Base-by-base conservation (phyloP, 2,329 filamentous ascomycete species). In the Cladosporium halotolerans region DNA sequence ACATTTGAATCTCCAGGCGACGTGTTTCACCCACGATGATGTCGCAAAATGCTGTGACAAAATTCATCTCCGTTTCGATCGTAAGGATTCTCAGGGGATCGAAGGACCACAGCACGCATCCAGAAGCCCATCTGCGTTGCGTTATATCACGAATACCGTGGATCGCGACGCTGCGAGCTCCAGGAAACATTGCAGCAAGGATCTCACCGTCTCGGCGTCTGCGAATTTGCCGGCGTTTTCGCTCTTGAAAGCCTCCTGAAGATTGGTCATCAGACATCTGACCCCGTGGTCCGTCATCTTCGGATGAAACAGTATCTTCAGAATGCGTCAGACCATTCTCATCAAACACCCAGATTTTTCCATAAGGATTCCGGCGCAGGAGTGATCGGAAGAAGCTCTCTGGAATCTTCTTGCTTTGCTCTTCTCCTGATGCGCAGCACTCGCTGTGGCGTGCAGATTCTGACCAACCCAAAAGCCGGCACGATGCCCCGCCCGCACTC, bases 71-170 rank as follows among this genome's bases (percentile, higher is more conserved):
- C 13, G 68, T 67, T 13, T 71, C 66, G 40, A 66, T 66, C 4
- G 69, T 68, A 34, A 75, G 68, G 16, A 74, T 66, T 7, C 70
- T 66, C 4, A 73, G 63, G 9, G 71, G 63, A 8, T 69, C 75
- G 45, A 75, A 76, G 19, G 76, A 76, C 53, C 73, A 77, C 4
- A 73, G 67, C 18, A 75, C 53, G 19, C 59, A 59, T 5, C 62
- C 65, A 16, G 62, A 60, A 43, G 59, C 65, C 65, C 66, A 68
- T 8, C 65, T 55, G 32, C 63, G 60, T 14, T 62, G 55, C 10
- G 70, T 71, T 13, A 73, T 70, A 59, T 80, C 78, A 75, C 76
- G 80, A 9, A 80, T 62, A 0, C 77, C 77, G 3, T 78, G 66
- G 33, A 80, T 73, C 3, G 77, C 69, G 3, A 80, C 65, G 53